Percentiles rank a stretch among this genome's conserved stretches.
Evolutionary conservation across 495 filamentous ascomycete genomes (phyloP).

Genomic region (Aspergillus homomorphus): DNA sequence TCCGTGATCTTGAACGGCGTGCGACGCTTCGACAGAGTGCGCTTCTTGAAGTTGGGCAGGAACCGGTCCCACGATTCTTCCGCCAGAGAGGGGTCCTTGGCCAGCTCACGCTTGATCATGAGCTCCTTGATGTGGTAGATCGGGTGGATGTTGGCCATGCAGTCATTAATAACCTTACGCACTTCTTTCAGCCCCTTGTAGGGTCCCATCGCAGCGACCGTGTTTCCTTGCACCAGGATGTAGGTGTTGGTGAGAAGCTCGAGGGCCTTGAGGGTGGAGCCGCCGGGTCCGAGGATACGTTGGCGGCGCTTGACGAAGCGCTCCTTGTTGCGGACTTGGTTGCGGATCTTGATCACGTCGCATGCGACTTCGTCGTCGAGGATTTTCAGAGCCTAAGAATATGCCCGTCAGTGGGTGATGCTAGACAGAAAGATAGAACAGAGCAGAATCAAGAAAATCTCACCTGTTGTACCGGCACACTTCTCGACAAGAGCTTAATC

Average conservation of each 20-base stretch:
- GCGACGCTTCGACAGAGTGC: conserved; percentile 79
- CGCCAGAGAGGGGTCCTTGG: conserved; percentile 84
- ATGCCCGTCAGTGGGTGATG: conserved; percentile 4
- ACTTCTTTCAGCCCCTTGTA: conserved; percentile 94
- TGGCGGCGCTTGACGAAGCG: conserved; percentile 96
- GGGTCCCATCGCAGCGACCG: conserved; percentile 83
- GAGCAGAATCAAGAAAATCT: background rate
- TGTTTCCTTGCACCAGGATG: conserved; percentile 96
- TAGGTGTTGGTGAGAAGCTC: conserved; percentile 94
- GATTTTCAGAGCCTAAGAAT: conserved; percentile 72
- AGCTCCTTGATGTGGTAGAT: conserved; percentile 97
- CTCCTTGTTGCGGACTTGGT: conserved; percentile 89
- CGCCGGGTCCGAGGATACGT: conserved; percentile 80
- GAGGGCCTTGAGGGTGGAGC: conserved; percentile 85
- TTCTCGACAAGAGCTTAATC: conserved; percentile 87
- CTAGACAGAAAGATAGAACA: background rate
- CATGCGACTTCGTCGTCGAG: conserved; percentile 84
- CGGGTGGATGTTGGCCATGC: conserved; percentile 93
- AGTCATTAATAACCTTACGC: conserved; percentile 85
- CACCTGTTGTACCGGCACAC: conserved; percentile 82
- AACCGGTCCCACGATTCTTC: conserved; percentile 94
- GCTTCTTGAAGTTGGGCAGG: conserved; percentile 96
- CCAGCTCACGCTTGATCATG: conserved; percentile 98
- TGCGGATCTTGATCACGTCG: conserved; percentile 93
- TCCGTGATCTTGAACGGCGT: conserved; percentile 84